Percentiles rank a stretch among this genome's conserved stretches.
Evolutionary conservation across 371 early-diverging fungal species (phyloP).

Genomic region (Mucor velutinosus): DNA sequence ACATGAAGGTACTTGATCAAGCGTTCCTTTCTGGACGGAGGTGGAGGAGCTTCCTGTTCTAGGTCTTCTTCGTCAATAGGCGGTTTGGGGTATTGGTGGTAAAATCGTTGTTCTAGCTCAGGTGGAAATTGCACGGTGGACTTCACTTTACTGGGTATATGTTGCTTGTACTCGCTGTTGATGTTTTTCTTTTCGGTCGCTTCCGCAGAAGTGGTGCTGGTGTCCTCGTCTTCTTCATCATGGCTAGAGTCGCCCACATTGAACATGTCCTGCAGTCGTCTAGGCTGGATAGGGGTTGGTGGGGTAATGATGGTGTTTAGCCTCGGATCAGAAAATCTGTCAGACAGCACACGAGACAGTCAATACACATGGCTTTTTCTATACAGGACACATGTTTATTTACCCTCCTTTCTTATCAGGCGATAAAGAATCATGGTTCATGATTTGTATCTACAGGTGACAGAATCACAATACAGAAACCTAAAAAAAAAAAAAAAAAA

Average conservation of each 20-base stretch:
- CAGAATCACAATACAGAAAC: neutral
- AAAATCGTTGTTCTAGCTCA: slow-evolving; percentile 16
- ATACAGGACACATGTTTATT: neutral
- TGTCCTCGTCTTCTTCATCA: slow-evolving; percentile 11
- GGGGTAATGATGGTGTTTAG: neutral
- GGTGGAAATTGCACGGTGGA: slow-evolving; percentile 15
- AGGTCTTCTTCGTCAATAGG: slow-evolving; percentile 21
- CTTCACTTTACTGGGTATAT: neutral
- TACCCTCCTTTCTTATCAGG: neutral
- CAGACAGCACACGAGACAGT: neutral
- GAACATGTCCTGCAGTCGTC: slow-evolving; percentile 13
- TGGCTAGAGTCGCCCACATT: slow-evolving; percentile 12
- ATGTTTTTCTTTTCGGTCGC: neutral
- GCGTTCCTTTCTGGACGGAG: slow-evolving; percentile 13
- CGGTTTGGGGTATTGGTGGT: slow-evolving; percentile 18
- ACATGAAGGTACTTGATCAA: slow-evolving; percentile 26
- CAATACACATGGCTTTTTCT: no score
- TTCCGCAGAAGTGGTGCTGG: neutral
- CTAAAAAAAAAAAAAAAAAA: neutral
- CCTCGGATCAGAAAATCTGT: slow-evolving; percentile 14
- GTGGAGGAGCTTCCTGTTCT: neutral
- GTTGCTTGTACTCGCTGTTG: neutral
- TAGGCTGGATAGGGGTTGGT: neutral
- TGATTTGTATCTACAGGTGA: neutral
- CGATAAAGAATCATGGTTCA: neutral